Evolutionary conservation across 2,329 filamentous ascomycete genomes (phyloP).

Genomic region (Curvularia hawaiiensis): DNA sequence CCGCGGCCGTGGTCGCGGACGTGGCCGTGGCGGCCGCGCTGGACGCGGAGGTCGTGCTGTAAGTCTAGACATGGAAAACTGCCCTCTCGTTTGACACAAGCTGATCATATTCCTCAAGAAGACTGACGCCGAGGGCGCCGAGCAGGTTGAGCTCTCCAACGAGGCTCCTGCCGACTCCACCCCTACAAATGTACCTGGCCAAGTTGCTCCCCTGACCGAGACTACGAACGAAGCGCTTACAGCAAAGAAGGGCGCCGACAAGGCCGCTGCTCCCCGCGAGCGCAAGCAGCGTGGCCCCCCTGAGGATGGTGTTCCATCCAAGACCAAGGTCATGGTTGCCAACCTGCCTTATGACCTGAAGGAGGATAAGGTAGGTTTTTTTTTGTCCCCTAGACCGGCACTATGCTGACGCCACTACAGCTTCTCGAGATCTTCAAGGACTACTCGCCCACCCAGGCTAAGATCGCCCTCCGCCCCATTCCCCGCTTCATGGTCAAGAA

Average conservation of each 20-base stretch:
- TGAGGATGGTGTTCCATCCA: conserved; percentile 95
- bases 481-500: conserved; percentile 99
- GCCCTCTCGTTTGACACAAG: conserved; percentile 2
- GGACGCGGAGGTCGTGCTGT: conserved; percentile 69
- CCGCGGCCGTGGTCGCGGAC: conserved; percentile 62
- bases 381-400: background rate
- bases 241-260: conserved; percentile 59
- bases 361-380: conserved; percentile 82
- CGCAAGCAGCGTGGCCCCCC: conserved; percentile 90
- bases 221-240: conserved; percentile 61
- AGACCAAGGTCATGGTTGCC: conserved; percentile 99
- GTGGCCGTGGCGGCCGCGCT: conserved; percentile 65
- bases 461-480: conserved; percentile 98
- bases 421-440: conserved; percentile 96
- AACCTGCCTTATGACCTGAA: conserved; percentile 98
- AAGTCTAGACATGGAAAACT: conserved; percentile 48
- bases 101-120: conserved; percentile 42
- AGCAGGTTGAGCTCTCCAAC: conserved; percentile 53
- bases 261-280: conserved; percentile 55
- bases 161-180: conserved; percentile 50
- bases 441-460: conserved; percentile 92
- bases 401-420: conserved; percentile 54
- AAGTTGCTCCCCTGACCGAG: conserved; percentile 56
- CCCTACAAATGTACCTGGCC: conserved; percentile 58
- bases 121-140: conserved; percentile 53